A percentile compares a stretch with the other conserved stretches of the same genome.
Conservation (phyloP, 1,284 basidiomycete species). For the Fomitopsis schrenkii region DNA sequence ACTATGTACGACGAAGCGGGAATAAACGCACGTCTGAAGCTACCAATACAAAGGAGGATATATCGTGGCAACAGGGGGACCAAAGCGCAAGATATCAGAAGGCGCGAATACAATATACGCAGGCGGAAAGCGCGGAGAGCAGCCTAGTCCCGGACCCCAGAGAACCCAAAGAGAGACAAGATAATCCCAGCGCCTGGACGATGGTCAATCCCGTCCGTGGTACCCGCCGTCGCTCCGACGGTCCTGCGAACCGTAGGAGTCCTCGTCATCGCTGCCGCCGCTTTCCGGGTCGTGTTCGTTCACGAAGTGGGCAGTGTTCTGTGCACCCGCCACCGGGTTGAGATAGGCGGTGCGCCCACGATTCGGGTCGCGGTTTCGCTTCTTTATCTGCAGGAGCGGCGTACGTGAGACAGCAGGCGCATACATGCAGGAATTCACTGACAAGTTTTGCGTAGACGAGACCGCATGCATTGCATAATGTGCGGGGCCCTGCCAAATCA, state of each 20-base stretch:
- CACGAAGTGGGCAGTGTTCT: constrained; percentile 7
- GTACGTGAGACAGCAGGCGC: not conserved
- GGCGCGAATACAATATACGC: constrained; percentile 5
- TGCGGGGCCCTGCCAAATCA: constrained; percentile 53
- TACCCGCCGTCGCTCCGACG: constrained; percentile 28
- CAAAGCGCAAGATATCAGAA: not conserved
- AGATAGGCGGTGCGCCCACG: constrained; percentile 13
- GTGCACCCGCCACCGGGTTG: constrained; percentile 8
- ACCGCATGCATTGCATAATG: constrained; percentile 74
- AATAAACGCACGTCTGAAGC: constrained; percentile 2
- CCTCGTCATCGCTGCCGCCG: constrained; percentile 31
- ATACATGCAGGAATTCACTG: constrained; percentile 17
- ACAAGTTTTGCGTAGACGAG: constrained; percentile 77
- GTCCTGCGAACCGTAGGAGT: constrained; percentile 31
- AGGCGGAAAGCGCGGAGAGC: constrained; percentile 5
- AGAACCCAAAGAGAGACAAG: constrained; percentile 3
- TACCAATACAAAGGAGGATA: constrained; percentile 2
- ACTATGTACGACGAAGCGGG: constrained; percentile 1
- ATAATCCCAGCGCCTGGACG: not conserved
- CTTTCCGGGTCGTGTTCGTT: constrained; percentile 25
- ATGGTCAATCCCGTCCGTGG: constrained; percentile 18
- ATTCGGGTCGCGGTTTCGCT: constrained; percentile 31
- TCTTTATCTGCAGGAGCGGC: constrained; percentile 29
- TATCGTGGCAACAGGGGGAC: not conserved
- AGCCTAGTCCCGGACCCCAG: not conserved